These are phyloP conservation scores for Durotheca rogersii DNA, from an alignment of 495 filamentous ascomycete species.

Conservation along the genomic window DNA sequence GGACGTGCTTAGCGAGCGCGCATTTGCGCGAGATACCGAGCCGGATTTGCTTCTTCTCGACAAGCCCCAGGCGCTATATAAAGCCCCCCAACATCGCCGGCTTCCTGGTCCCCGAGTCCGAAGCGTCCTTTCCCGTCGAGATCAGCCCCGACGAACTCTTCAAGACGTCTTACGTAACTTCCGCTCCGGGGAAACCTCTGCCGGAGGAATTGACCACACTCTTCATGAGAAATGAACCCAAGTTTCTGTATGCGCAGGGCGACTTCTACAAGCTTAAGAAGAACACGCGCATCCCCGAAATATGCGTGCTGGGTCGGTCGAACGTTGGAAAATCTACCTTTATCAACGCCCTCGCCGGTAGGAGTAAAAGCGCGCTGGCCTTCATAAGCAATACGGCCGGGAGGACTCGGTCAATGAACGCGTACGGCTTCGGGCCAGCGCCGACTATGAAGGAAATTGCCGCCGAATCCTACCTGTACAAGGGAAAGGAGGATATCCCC, in stretches of 20 bases:
- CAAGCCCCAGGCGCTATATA: slow-evolving; percentile 2
- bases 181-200: slow-evolving; percentile 21
- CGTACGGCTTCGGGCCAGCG: slow-evolving; percentile 68
- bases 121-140: slow-evolving; percentile 5
- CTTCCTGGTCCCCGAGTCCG: slow-evolving; percentile 25
- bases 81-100: slow-evolving; percentile 25
- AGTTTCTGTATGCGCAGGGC: slow-evolving; percentile 67
- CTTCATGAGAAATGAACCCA: slow-evolving; percentile 62
- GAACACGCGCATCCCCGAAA: slow-evolving; percentile 58
- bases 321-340: slow-evolving; percentile 93
- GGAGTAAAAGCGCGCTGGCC: slow-evolving; percentile 45
- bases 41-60: background rate
- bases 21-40: slow-evolving; percentile 13
- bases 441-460: slow-evolving; percentile 22
- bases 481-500: slow-evolving; percentile 50
- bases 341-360: slow-evolving; percentile 76
- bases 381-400: slow-evolving; percentile 74
- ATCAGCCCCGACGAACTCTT: slow-evolving; percentile 23
- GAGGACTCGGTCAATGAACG: slow-evolving; percentile 78
- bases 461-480: slow-evolving; percentile 19
- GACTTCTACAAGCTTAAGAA: slow-evolving; percentile 68
- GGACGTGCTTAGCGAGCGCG: slow-evolving; percentile 17
- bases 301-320: slow-evolving; percentile 67
- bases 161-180: slow-evolving; percentile 14
- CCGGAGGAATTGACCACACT: slow-evolving; percentile 53